phyloP scores from a whole-genome alignment of 2,329 filamentous ascomycete genomes.

The Chrysoporthe deuterocubensis region DNA sequence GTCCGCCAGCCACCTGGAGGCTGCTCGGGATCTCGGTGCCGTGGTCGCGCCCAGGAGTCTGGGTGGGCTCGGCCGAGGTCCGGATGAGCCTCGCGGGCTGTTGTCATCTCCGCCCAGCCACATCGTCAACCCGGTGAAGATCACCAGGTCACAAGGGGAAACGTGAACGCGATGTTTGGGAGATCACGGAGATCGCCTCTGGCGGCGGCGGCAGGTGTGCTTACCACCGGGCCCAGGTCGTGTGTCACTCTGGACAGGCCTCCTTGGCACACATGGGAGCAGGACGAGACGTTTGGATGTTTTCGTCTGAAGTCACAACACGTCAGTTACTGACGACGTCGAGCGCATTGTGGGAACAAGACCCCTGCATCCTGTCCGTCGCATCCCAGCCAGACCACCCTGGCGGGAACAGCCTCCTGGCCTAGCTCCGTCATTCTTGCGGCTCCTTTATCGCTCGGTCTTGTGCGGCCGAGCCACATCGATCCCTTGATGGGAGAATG shows the following conservation, averaged over 20 bases:
- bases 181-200: not conserved
- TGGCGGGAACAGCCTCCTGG: slow-evolving; percentile 6
- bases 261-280: slow-evolving; percentile 8
- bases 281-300: slow-evolving; percentile 8
- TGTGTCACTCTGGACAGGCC: not conserved
- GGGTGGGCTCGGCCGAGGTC: not conserved
- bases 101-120: not conserved
- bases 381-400: too few relatives aligned
- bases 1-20: too few relatives aligned
- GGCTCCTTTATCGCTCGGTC: slow-evolving; percentile 1
- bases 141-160: not conserved
- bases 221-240: not conserved
- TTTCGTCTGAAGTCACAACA: slow-evolving; percentile 13
- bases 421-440: not conserved
- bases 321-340: slow-evolving; percentile 17
- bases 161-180: not conserved
- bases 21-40: too few relatives aligned
- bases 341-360: not conserved
- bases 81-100: not conserved
- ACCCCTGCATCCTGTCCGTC: not conserved
- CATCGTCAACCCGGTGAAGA: slow-evolving; percentile 7
- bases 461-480: not conserved
- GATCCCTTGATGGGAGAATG: slow-evolving; percentile 1
- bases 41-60: not conserved
- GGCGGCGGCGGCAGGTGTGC: not conserved